Conservation (phyloP, 805 yeast species). For the Scheffersomyces lignosus region DNA sequence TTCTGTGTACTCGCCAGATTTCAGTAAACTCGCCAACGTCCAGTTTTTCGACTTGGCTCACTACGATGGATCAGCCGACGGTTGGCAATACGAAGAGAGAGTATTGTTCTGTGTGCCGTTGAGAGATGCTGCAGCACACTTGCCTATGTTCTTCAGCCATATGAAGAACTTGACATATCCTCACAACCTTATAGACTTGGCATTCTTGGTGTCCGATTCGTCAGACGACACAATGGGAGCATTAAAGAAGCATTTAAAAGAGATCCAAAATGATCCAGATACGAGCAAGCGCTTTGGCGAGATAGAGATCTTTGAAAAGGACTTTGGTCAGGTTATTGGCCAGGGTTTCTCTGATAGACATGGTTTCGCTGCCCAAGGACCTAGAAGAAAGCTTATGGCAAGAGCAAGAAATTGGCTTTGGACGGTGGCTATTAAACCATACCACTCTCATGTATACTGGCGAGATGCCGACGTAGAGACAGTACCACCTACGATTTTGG, state of each 20-base stretch:
- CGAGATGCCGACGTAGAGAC: constrained; percentile 97
- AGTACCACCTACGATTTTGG: constrained; percentile 78
- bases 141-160: constrained; percentile 86
- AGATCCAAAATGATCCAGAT: constrained; percentile 67
- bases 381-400: constrained; percentile 93
- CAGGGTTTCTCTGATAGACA: constrained; percentile 93
- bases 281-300: constrained; percentile 68
- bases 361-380: constrained; percentile 95
- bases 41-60: constrained; percentile 72
- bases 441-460: constrained; percentile 97
- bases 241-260: constrained; percentile 55
- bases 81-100: constrained; percentile 79
- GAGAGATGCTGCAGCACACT: constrained; percentile 87
- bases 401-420: constrained; percentile 93
- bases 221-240: constrained; percentile 82
- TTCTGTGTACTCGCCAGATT: constrained; percentile 33
- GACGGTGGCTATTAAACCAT: constrained; percentile 81
- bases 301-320: constrained; percentile 86
- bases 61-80: constrained; percentile 64
- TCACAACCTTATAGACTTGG: constrained; percentile 75
- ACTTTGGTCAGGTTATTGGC: constrained; percentile 90
- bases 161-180: constrained; percentile 81
- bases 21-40: constrained; percentile 38
- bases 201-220: constrained; percentile 89
- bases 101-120: constrained; percentile 85